A percentile compares a stretch with the other conserved stretches of the same genome.
Conservation (phyloP, 805 yeast genomes). For the Lachancea cidri region DNA sequence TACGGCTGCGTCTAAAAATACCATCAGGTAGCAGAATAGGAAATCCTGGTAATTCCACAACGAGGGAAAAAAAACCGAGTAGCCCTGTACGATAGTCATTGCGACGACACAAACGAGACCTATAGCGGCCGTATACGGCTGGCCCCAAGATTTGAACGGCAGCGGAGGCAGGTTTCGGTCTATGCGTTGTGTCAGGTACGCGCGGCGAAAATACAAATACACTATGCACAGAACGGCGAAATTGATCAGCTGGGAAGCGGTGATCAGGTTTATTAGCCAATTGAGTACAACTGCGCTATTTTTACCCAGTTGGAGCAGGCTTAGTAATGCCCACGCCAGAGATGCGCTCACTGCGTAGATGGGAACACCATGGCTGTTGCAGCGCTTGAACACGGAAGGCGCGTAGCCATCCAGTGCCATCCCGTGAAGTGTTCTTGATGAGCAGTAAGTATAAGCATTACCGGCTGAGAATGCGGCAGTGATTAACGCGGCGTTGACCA, state of each 20-base stretch:
- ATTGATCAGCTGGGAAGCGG: conserved; percentile 63
- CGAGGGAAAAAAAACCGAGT: conserved; percentile 62
- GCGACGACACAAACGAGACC: conserved; percentile 42
- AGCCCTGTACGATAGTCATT: conserved; percentile 63
- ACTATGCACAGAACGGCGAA: conserved; percentile 53
- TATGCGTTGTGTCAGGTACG: conserved; percentile 48
- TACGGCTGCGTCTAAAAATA: conserved; percentile 50
- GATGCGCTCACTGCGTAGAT: conserved; percentile 49
- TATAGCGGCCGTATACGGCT: conserved; percentile 52
- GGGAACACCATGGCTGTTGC: conserved; percentile 68
- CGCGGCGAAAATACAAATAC: conserved; percentile 58
- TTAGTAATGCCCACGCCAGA: conserved; percentile 54
- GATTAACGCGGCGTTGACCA: conserved; percentile 73
- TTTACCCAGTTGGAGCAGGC: conserved; percentile 58
- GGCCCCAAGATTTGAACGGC: conserved; percentile 50
- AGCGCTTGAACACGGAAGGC: conserved; percentile 57
- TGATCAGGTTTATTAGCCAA: conserved; percentile 69
- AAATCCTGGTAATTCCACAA: conserved; percentile 58
- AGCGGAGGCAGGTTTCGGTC: conserved; percentile 38
- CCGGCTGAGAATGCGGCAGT: conserved; percentile 81
- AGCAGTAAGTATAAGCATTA: conserved; percentile 70
- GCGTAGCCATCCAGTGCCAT: conserved; percentile 69
- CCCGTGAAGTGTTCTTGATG: conserved; percentile 64
- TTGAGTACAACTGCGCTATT: conserved; percentile 58
- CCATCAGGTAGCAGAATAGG: conserved; percentile 66